phyloP scores from a whole-genome alignment of 352 stramenopile species.

The Nothophytophthora sp. region DNA sequence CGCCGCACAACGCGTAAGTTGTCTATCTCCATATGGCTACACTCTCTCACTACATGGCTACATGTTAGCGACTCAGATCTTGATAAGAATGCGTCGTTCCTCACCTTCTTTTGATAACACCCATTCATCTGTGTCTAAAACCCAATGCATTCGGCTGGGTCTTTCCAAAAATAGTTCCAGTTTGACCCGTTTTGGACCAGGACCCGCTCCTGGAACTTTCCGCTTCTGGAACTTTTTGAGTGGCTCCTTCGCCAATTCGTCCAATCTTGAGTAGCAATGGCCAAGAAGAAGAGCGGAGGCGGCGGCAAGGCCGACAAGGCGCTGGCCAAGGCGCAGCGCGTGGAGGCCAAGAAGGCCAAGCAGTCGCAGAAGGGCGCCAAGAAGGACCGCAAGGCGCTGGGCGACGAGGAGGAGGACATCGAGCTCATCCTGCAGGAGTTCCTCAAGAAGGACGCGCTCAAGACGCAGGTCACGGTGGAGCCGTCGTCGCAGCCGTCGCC shows the following conservation, averaged over 20 bases:
- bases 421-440: conserved; percentile 83
- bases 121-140: no score
- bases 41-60: no score
- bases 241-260: not conserved
- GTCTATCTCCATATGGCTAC: no score
- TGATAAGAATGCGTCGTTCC: no score
- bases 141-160: no score
- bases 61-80: no score
- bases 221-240: no score
- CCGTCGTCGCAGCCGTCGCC: conserved; percentile 53
- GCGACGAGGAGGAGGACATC: conserved; percentile 82
- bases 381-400: conserved; percentile 77
- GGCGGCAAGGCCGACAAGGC: conserved; percentile 66
- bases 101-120: no score
- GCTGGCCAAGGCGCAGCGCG: conserved; percentile 67
- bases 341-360: conserved; percentile 85
- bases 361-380: conserved; percentile 72
- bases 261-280: conserved; percentile 28
- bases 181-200: no score
- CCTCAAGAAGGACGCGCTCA: conserved; percentile 72
- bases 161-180: no score
- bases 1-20: no score
- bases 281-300: conserved; percentile 69
- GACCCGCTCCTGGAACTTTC: not conserved
- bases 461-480: conserved; percentile 67